Conservation (phyloP, 129 eudicot species). For the Apium graveolens region DNA sequence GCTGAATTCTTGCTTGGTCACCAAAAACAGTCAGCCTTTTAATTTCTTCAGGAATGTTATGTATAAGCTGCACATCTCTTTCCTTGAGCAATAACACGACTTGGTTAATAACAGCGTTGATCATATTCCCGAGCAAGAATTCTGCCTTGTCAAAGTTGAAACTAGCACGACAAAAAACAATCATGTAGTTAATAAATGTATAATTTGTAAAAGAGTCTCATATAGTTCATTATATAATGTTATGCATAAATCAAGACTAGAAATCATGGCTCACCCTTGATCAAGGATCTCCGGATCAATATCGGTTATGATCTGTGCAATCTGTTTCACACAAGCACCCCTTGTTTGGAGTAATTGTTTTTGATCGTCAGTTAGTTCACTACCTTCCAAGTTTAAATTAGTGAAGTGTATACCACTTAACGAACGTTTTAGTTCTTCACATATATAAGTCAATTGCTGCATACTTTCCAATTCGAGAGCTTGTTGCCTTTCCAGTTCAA, state of each 20-base stretch:
- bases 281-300: slow-evolving; percentile 66
- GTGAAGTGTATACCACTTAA: slow-evolving; percentile 80
- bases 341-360: slow-evolving; percentile 72
- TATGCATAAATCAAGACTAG: not conserved
- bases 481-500: slow-evolving; percentile 22
- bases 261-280: slow-evolving; percentile 48
- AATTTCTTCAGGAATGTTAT: slow-evolving; percentile 81
- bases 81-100: slow-evolving; percentile 63
- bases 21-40: slow-evolving; percentile 63
- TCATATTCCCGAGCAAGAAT: slow-evolving; percentile 66
- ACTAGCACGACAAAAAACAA: slow-evolving; percentile 33
- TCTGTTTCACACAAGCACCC: slow-evolving; percentile 25
- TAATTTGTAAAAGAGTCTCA: no score
- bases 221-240: no score
- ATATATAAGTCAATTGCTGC: slow-evolving; percentile 79
- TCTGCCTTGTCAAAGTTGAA: slow-evolving; percentile 80
- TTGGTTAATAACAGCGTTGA: slow-evolving; percentile 92
- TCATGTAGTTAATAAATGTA: not conserved
- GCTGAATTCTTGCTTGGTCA: slow-evolving; percentile 82
- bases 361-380: slow-evolving; percentile 65
- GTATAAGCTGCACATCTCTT: slow-evolving; percentile 73
- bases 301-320: no score
- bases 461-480: slow-evolving; percentile 48
- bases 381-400: slow-evolving; percentile 62
- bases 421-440: slow-evolving; percentile 73